Conservation (phyloP, 2,329 filamentous ascomycete species). For the Colletotrichum sp. region DNA sequence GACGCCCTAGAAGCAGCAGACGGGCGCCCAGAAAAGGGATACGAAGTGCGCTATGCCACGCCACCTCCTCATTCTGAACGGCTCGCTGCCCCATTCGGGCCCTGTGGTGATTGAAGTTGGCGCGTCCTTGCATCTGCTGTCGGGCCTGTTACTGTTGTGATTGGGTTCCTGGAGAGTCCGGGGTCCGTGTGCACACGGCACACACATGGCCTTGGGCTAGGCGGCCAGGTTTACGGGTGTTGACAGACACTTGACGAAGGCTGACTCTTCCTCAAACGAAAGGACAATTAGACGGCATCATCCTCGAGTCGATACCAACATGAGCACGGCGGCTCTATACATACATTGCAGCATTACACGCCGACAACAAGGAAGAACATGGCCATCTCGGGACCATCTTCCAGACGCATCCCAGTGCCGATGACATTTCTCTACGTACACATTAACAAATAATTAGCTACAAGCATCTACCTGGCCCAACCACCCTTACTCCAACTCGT, state of each 20-base stretch:
- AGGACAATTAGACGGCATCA: background rate
- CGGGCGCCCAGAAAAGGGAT: background rate
- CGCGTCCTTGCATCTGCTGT: background rate
- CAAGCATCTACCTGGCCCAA: slow-evolving; percentile 1
- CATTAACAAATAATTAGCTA: slow-evolving; percentile 9
- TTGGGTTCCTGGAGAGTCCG: background rate
- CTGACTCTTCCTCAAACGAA: background rate
- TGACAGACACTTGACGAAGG: background rate
- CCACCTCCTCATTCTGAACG: background rate
- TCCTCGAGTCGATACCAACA: background rate
- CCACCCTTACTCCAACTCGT: slow-evolving; percentile 8
- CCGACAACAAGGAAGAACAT: background rate
- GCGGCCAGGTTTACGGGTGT: background rate
- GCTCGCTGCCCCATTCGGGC: background rate
- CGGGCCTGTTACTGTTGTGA: background rate
- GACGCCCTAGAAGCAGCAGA: background rate
- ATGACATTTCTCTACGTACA: background rate
- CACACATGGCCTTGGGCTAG: background rate
- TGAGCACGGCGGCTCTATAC: background rate
- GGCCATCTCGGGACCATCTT: background rate
- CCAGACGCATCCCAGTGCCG: background rate
- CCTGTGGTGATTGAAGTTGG: background rate
- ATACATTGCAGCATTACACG: too few relatives aligned
- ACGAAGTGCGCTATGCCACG: background rate
- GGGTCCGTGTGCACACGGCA: background rate